Evolutionary conservation across 257 asterid genomes (phyloP).

Genomic region (Gentiana straminea): DNA sequence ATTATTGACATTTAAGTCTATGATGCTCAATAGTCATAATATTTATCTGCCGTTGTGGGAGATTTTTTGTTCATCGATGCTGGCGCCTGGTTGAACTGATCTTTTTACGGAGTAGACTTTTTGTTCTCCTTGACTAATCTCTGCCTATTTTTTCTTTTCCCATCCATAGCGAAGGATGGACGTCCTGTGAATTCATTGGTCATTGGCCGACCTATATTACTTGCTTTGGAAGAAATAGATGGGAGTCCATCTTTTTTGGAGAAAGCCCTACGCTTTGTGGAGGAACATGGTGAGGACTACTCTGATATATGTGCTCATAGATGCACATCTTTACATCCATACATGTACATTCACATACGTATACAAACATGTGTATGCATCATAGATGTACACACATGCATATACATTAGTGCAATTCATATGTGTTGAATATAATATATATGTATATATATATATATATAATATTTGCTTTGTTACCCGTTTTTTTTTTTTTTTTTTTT

Average conservation of each 20-base stretch:
- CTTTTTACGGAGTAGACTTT: too few relatives aligned
- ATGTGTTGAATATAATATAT: too few relatives aligned
- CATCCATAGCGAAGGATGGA: slow-evolving; percentile 57
- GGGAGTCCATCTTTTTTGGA: slow-evolving; percentile 97
- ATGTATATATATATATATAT: too few relatives aligned
- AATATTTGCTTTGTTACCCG: too few relatives aligned
- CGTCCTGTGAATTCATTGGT: slow-evolving; percentile 66
- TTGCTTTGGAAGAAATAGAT: slow-evolving; percentile 94
- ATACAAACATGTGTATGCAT: too few relatives aligned
- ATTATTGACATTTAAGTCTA: too few relatives aligned
- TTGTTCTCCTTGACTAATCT: too few relatives aligned
- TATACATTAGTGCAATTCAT: too few relatives aligned
- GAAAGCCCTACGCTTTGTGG: slow-evolving; percentile 89
- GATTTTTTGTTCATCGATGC: background rate
- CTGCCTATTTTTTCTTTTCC: slow-evolving; percentile 4
- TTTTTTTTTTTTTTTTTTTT: too few relatives aligned
- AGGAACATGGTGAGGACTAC: slow-evolving; percentile 64
- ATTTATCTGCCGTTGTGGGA: background rate
- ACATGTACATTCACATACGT: too few relatives aligned
- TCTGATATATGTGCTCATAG: background rate
- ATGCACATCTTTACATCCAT: background rate
- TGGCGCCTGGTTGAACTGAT: background rate
- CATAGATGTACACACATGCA: too few relatives aligned
- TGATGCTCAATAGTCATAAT: too few relatives aligned
- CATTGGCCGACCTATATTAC: slow-evolving; percentile 86